phyloP scores from a whole-genome alignment of 441 rosid species.

The Lepidium campestre region DNA sequence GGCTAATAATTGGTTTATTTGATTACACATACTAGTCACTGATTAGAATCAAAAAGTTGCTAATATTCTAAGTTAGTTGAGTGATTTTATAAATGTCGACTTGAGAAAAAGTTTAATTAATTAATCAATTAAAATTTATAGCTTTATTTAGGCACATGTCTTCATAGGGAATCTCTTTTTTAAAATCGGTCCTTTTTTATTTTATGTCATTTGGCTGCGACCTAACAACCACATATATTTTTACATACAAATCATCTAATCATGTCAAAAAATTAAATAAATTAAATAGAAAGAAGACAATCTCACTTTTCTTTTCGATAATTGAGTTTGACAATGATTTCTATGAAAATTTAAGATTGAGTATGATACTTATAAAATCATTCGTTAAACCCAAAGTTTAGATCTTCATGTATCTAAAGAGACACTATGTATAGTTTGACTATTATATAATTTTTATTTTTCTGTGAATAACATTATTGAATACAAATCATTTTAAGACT shows the following conservation, averaged over 20 bases:
- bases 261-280: neutral
- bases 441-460: too few relatives aligned
- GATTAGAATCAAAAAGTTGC: neutral
- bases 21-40: neutral
- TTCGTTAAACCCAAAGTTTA: neutral
- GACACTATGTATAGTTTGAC: neutral
- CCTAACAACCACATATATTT: slow-evolving; percentile 9
- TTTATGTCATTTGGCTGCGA: slow-evolving; percentile 22
- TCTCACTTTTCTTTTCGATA: neutral
- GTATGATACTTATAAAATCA: neutral
- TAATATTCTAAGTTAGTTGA: slow-evolving; percentile 4
- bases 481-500: too few relatives aligned
- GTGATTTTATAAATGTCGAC: slow-evolving; percentile 9
- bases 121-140: neutral
- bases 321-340: neutral
- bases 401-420: neutral
- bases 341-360: neutral
- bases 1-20: slow-evolving; percentile 20
- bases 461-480: neutral
- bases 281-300: neutral
- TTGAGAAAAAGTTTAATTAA: neutral
- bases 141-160: slow-evolving; percentile 14
- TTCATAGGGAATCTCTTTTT: slow-evolving; percentile 23
- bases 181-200: slow-evolving; percentile 9
- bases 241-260: slow-evolving; percentile 2